Conservation (phyloP, 2,329 filamentous ascomycete species). For the Colletotrichum salicis region DNA sequence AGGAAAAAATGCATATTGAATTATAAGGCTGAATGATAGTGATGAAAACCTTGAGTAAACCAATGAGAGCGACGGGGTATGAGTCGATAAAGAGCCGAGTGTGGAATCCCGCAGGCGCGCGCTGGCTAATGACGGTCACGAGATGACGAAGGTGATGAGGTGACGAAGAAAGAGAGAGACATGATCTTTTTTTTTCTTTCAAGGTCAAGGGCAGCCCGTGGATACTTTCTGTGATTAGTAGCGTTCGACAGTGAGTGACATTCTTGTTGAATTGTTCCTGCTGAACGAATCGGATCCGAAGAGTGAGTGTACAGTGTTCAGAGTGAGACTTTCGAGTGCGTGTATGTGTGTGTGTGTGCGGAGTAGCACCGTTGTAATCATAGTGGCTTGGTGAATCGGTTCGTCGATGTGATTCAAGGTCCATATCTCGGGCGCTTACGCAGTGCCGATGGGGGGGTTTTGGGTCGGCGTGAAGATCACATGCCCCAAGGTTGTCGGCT, state of each 20-base stretch:
- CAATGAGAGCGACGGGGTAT: background rate
- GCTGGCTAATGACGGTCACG: background rate
- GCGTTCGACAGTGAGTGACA: background rate
- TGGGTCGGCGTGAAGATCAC: background rate
- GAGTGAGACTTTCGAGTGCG: background rate
- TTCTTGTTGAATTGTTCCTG: background rate
- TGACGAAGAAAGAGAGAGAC: background rate
- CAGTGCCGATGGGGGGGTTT: background rate
- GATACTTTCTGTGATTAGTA: background rate
- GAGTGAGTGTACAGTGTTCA: background rate
- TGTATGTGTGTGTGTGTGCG: background rate
- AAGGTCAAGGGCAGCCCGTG: background rate
- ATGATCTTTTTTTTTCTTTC: background rate
- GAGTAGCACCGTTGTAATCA: background rate
- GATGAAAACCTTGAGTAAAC: background rate
- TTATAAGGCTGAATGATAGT: background rate
- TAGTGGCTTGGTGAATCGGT: background rate
- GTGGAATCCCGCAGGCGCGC: background rate
- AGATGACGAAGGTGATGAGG: background rate
- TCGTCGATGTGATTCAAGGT: background rate
- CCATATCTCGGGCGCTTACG: slow-evolving; percentile 1
- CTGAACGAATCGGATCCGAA: slow-evolving; percentile 1
- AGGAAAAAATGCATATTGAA: background rate
- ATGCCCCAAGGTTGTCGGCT: background rate
- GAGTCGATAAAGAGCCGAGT: background rate